Evolutionary conservation across 495 filamentous ascomycete species (phyloP), one percentile per base, ranked within the genome.

Genomic region (Chaetomium cochliodes): DNA sequence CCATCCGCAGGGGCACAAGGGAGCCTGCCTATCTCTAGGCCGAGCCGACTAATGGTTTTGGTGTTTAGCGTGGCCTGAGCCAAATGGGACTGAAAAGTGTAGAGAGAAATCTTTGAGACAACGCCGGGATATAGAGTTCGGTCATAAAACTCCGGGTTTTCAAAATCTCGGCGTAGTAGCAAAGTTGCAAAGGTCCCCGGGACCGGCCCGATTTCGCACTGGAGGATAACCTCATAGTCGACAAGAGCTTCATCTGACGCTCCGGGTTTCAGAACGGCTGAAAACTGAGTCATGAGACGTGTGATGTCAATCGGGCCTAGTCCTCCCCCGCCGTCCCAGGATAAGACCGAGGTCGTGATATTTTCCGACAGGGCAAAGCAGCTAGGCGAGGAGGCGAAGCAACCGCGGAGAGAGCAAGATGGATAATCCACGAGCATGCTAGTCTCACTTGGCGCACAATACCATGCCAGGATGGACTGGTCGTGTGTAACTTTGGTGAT

Each of bases 171-270:
- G 2, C 2, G 16, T 20, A 58, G 9, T 4, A 20, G 0, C 16
- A 55, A 20, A 16, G 55, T 58, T 42, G 55, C 37, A 58, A 58
- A 58, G 8, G 33, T 58, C 3, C 55, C 55, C 0, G 55, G 55
- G 9, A 58, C 23, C 8, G 37, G 33, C 13, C 55, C 55, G 12
- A 58, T 25, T 18, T 58, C 30, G 39, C 55, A 58, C 13, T 15
- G n/a, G 22, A 58, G 55, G 55, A 44, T 26, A 20, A 44, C 22
- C 5, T 56, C 23, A 8, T 3, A 22, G 2, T 18, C 22, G 28
- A 30, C 28, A 30, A 30, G 28, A 30, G 3, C 28, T 30, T 6
- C 28, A 30, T 30, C 28, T 30, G 28, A 6, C 3, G 28, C 28
- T 12, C 33, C 33, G 11, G 6, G 6, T 37, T 37, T 16, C 37